Evolutionary conservation across 495 filamentous ascomycete genomes (phyloP).

Genomic region (Copromyces sp.): DNA sequence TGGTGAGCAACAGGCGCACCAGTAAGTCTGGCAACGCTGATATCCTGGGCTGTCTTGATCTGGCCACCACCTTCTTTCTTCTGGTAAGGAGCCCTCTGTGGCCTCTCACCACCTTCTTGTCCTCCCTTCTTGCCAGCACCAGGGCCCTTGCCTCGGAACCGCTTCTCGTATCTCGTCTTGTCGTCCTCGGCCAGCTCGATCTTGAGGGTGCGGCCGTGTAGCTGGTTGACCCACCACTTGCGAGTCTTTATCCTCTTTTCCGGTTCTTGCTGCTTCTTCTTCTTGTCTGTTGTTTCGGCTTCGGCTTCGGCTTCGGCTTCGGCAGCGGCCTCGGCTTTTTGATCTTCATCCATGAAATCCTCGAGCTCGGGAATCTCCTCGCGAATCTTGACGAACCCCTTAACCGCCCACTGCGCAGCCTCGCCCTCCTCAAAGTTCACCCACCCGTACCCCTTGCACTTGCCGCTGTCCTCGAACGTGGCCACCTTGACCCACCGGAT

Average conservation of each 20-base stretch:
- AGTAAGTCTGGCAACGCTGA: conserved; percentile 44
- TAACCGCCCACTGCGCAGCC: conserved; percentile 66
- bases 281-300: conserved; percentile 2
- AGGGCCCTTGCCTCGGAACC: conserved; percentile 61
- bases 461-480: conserved; percentile 92
- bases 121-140: conserved; percentile 1
- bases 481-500: conserved; percentile 74
- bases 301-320: conserved; percentile 10
- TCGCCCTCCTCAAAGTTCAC: conserved; percentile 75
- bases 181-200: conserved; percentile 93
- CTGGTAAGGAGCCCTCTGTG: background rate
- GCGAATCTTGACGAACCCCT: conserved; percentile 60
- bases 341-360: conserved; percentile 47
- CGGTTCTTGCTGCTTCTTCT: conserved; percentile 8
- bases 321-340: conserved; percentile 30
- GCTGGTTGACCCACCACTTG: conserved; percentile 74
- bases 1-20: conserved; percentile 69
- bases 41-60: conserved; percentile 17
- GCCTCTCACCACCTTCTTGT: conserved; percentile 3
- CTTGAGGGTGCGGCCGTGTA: conserved; percentile 67
- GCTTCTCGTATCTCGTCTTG: conserved; percentile 77
- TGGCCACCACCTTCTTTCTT: conserved; percentile 1
- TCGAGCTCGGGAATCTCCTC: conserved; percentile 46
- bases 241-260: conserved; percentile 46
- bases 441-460: conserved; percentile 97